Evolutionary conservation across 305 asterid species (phyloP).

Genomic region (Nicotiana rustica): DNA sequence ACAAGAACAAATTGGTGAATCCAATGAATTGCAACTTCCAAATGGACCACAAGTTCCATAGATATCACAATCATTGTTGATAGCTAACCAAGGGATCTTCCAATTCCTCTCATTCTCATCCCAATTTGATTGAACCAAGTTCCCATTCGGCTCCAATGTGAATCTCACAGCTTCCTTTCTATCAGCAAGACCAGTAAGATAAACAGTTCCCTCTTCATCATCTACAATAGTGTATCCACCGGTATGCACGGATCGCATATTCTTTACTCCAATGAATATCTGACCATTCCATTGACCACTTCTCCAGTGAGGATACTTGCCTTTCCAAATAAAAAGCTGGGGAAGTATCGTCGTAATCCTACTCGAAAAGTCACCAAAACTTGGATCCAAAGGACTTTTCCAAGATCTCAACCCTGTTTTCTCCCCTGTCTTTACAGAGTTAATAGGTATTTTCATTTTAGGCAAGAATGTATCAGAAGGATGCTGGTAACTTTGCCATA

Average conservation of each 20-base stretch:
- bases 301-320: conserved; percentile 30
- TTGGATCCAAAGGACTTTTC: conserved; percentile 46
- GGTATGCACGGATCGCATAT: conserved; percentile 36
- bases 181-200: conserved; percentile 2
- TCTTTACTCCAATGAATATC: conserved; percentile 40
- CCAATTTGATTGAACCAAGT: conserved; percentile 44
- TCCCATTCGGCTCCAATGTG: conserved; percentile 44
- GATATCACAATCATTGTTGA: conserved; percentile 44
- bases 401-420: conserved; percentile 35
- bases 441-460: conserved; percentile 37
- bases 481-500: conserved; percentile 57
- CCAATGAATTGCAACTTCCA: conserved; percentile 50
- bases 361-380: conserved; percentile 33
- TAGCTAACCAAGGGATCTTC: conserved; percentile 41
- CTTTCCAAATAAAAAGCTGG: conserved; percentile 39
- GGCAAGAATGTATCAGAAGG: conserved; percentile 44
- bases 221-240: conserved; percentile 35
- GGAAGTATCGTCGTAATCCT: conserved; percentile 33
- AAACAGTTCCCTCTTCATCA: conserved; percentile 31
- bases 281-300: conserved; percentile 49
- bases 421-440: not conserved
- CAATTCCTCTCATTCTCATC: conserved; percentile 41
- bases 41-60: conserved; percentile 63
- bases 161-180: not conserved
- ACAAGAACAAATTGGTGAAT: conserved; percentile 39